A percentile compares a stretch with the other conserved stretches of the same genome.
phyloP scores from a whole-genome alignment of 2,329 filamentous ascomycete species.

The Epichloe sibirici region DNA sequence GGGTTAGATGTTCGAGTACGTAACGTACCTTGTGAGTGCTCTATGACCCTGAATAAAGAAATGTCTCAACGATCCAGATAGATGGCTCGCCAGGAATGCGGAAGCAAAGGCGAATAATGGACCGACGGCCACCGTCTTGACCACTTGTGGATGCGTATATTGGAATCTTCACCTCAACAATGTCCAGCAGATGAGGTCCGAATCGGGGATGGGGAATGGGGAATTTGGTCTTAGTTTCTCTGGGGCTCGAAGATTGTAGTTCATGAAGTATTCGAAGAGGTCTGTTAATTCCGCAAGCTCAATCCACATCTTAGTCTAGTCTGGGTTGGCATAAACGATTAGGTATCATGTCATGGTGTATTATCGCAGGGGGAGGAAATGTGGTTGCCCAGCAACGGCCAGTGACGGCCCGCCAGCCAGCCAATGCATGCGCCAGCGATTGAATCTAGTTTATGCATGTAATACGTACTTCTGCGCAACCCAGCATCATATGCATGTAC shows the following conservation, averaged over 20 bases:
- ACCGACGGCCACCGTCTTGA: background rate
- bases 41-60: background rate
- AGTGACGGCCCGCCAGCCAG: background rate
- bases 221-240: background rate
- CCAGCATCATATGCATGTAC: no score
- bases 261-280: background rate
- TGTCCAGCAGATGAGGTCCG: background rate
- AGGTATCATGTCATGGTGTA: background rate
- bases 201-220: background rate
- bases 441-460: no score
- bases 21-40: background rate
- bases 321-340: background rate
- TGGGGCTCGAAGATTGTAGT: background rate
- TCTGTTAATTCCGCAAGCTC: no score
- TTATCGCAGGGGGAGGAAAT: slow-evolving; percentile 11
- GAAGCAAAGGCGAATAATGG: background rate
- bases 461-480: no score
- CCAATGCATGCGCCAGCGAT: no score
- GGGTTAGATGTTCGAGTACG: background rate
- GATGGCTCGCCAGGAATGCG: slow-evolving; percentile 3
- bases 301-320: background rate
- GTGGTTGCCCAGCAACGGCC: slow-evolving; percentile 17
- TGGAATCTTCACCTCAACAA: background rate
- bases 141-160: background rate
- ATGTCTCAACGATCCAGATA: background rate